Evolutionary conservation across 1,139 yeast species (phyloP).

Genomic region (Pneumocystis murina): DNA sequence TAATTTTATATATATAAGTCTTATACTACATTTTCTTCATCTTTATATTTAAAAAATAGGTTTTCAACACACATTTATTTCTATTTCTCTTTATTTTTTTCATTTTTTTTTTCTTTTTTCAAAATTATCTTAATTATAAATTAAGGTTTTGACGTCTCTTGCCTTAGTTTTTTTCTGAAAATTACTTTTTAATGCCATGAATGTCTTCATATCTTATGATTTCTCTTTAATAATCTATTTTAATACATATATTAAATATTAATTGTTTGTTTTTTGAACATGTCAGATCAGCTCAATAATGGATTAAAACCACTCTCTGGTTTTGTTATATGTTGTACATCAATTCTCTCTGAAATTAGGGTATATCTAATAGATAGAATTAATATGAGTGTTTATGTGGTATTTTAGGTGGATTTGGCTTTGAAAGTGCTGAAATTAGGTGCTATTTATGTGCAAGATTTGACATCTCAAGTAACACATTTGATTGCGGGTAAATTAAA

Average conservation of each 20-base stretch:
- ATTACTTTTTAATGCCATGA: no score
- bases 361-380: constrained; percentile 13
- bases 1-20: background rate
- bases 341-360: constrained; percentile 18
- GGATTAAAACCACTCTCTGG: constrained; percentile 18
- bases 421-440: constrained; percentile 33
- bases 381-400: background rate
- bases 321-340: constrained; percentile 22
- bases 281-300: background rate
- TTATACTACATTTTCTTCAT: background rate
- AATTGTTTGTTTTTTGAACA: background rate
- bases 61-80: no score
- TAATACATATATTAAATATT: background rate
- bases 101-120: no score
- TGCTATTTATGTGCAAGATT: constrained; percentile 43
- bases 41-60: no score
- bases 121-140: no score
- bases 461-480: constrained; percentile 53
- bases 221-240: background rate
- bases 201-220: background rate
- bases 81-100: no score
- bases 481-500: constrained; percentile 52
- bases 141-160: no score
- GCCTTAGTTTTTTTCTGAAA: no score
- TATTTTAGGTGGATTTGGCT: constrained; percentile 6